These are phyloP conservation scores for Pseudozyma tsukubaensis DNA, from an alignment of 1,284 basidiomycete species.

Conservation along the genomic window DNA sequence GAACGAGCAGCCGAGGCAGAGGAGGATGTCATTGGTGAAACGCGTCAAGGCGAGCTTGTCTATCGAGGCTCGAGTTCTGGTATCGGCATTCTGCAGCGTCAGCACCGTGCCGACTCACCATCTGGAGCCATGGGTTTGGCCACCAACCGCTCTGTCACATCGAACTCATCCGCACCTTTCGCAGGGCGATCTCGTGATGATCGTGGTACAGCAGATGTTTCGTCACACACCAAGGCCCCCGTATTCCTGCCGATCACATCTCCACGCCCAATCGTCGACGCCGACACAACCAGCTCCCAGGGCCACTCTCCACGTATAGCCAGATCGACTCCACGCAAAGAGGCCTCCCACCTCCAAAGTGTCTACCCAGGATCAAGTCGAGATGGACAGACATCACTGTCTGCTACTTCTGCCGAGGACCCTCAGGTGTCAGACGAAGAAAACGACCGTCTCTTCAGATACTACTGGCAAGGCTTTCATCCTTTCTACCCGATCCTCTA, in stretches of 20 bases:
- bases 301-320: constrained; percentile 27
- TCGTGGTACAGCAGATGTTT: constrained; percentile 8
- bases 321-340: constrained; percentile 14
- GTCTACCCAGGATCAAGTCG: constrained; percentile 26
- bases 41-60: constrained; percentile 51
- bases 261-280: constrained; percentile 30
- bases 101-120: constrained; percentile 42
- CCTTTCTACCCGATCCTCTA: constrained; percentile 63
- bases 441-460: constrained; percentile 47
- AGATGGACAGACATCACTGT: constrained; percentile 9
- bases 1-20: constrained; percentile 33
- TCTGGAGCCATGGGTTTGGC: constrained; percentile 8
- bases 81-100: constrained; percentile 57
- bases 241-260: constrained; percentile 44
- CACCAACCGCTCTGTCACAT: constrained; percentile 22
- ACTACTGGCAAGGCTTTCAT: constrained; percentile 62
- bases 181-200: constrained; percentile 23
- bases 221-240: constrained; percentile 16
- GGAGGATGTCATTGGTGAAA: constrained; percentile 51
- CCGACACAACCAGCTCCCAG: constrained; percentile 31
- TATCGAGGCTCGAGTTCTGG: constrained; percentile 62
- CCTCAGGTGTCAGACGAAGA: constrained; percentile 47
- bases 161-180: constrained; percentile 32
- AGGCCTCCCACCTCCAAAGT: constrained; percentile 8
- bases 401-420: constrained; percentile 13